Evolutionary conservation across 768 basidiomycete species (phyloP).

Genomic region (Cystofilobasidium macerans): DNA sequence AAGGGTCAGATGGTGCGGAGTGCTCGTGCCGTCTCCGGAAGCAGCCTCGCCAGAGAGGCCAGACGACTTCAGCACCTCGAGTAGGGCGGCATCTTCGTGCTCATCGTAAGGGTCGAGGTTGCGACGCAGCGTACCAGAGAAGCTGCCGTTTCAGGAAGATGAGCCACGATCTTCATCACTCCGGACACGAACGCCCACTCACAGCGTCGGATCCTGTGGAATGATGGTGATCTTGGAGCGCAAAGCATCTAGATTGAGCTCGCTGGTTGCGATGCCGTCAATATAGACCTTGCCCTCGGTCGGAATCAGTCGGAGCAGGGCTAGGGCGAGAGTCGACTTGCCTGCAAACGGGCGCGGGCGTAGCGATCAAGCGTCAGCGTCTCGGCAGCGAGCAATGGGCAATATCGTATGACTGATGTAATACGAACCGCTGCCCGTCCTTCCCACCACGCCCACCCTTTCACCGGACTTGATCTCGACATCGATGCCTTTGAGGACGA

Average conservation of each 20-base stretch:
- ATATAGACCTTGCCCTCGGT: slow-evolving; percentile 50
- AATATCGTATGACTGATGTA: neutral
- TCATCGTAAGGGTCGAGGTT: slow-evolving; percentile 54
- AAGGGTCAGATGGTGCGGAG: slow-evolving; percentile 39
- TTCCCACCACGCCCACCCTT: slow-evolving; percentile 52
- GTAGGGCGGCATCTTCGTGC: slow-evolving; percentile 48
- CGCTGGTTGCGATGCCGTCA: slow-evolving; percentile 46
- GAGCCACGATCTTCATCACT: neutral
- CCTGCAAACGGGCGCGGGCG: neutral
- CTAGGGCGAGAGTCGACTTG: slow-evolving; percentile 47
- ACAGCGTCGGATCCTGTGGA: slow-evolving; percentile 44
- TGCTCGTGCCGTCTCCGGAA: slow-evolving; percentile 36
- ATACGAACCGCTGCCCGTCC: slow-evolving; percentile 51
- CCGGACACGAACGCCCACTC: neutral
- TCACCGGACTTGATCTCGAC: slow-evolving; percentile 52
- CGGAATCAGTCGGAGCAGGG: slow-evolving; percentile 50
- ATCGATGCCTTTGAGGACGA: slow-evolving; percentile 54
- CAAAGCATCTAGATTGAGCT: slow-evolving; percentile 50
- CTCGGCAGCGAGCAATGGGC: neutral
- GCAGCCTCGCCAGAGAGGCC: slow-evolving; percentile 38
- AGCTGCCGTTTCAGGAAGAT: slow-evolving; percentile 41
- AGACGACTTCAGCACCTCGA: slow-evolving; percentile 45
- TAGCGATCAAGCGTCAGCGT: too few species aligned
- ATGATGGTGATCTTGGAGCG: slow-evolving; percentile 43
- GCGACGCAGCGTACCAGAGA: slow-evolving; percentile 45